Evolutionary conservation across 164 flowering plant species (phyloP).

Genomic region (Magnolia changhungtana): DNA sequence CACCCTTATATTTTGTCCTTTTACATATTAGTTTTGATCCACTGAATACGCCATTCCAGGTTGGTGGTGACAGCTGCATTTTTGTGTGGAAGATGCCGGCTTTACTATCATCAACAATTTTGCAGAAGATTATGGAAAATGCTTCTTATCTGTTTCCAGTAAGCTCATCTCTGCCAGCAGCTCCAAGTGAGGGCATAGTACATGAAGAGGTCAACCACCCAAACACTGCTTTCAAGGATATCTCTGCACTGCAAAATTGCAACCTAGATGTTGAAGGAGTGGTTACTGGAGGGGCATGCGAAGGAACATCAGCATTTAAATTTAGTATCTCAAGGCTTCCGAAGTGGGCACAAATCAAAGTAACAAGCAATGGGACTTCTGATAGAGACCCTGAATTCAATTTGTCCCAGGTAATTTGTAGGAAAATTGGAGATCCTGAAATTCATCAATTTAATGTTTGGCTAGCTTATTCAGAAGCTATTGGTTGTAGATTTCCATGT

Average conservation of each 20-base stretch:
- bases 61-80: constrained; percentile 71
- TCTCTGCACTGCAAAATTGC: constrained; percentile 6
- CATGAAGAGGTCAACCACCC: constrained; percentile 21
- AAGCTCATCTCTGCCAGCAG: constrained; percentile 17
- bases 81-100: constrained; percentile 69
- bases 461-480: background rate
- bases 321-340: constrained; percentile 79
- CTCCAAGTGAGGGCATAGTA: constrained; percentile 22
- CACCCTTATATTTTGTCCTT: background rate
- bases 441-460: background rate
- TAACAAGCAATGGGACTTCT: constrained; percentile 20
- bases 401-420: constrained; percentile 37
- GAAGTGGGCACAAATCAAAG: constrained; percentile 67
- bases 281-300: constrained; percentile 15
- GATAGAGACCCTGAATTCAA: constrained; percentile 10
- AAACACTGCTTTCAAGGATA: constrained; percentile 11
- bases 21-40: background rate
- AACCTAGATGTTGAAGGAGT: constrained; percentile 11
- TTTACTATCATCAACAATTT: constrained; percentile 43
- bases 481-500: background rate
- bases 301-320: constrained; percentile 35
- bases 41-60: constrained; percentile 30
- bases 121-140: constrained; percentile 39
- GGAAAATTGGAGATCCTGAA: background rate
- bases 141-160: constrained; percentile 30